phyloP scores from a whole-genome alignment of 345 rosid species.

The Acer campestre region DNA sequence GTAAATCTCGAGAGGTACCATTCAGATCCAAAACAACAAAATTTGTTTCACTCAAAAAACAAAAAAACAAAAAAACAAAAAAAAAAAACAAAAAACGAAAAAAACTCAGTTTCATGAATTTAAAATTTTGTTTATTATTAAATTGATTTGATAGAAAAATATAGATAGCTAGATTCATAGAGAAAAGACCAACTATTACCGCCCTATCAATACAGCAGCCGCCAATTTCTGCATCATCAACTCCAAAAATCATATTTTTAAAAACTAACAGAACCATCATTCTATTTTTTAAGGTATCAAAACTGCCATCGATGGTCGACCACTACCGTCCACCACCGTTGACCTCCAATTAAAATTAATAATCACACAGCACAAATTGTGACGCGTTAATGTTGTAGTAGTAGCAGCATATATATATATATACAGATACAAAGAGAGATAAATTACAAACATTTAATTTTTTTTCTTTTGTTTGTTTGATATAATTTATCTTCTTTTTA shows the following conservation, averaged over 20 bases:
- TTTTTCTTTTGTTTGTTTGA: background rate
- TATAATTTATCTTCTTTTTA: background rate
- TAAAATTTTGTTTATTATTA: too few species aligned
- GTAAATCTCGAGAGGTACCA: background rate
- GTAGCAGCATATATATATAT: background rate
- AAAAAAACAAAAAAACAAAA: too few species aligned
- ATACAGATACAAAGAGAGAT: too few species aligned
- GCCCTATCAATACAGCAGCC: constrained; percentile 21
- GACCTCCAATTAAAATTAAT: background rate
- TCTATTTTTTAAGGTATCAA: constrained; percentile 20
- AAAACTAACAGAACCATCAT: too few species aligned
- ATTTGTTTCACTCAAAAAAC: too few species aligned
- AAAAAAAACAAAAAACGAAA: too few species aligned
- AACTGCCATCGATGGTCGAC: background rate
- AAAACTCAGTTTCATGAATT: background rate
- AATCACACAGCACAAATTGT: background rate
- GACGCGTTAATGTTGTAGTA: background rate
- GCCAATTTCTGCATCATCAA: constrained; percentile 18
- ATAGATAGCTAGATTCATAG: background rate
- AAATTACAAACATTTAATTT: background rate
- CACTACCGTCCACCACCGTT: background rate
- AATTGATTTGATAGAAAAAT: constrained; percentile 20
- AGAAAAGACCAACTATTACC: constrained; percentile 15
- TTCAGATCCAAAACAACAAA: background rate
- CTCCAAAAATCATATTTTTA: background rate